Base-by-base conservation (phyloP, 169 alveolate genomes). In the Theileria equi region DNA sequence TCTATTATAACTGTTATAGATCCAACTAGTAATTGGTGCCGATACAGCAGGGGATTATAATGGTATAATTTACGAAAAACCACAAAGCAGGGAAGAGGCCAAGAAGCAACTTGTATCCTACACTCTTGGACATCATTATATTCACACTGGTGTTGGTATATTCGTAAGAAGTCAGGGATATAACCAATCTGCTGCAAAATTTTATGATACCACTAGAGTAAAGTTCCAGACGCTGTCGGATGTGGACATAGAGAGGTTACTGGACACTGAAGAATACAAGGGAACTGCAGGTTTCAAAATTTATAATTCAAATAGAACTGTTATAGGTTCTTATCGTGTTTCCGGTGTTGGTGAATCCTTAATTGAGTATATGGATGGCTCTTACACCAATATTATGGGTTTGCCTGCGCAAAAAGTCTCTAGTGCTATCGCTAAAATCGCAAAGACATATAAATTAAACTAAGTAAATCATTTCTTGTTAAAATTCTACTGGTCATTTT, bases 21-120 rank as follows among this genome's bases (percentile, higher is more conserved):
- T 67, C 8, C 58, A 60, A 34, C 11, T 77, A 19, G 86, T 77
- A 28, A 67, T 77, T 23, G 86, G 71, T 26, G 80, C 77, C 35
- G 92, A 86, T 59, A 86, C 92, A n/a, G 78, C 81, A 25, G 77
- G 67, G 53, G 36, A 57, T 28, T 53, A 67, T 31, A 61, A 73
- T 4, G 78, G 78, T 34, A 65, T 67, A 55, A 81, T 81, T 35
- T 81, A 73, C 48, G 92, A 86, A 76, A 86, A 86, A 45, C 92
- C 92, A 5, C 59, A 47, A 21, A 69, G 78, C 53, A 64, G 58
- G 28, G 71, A 54, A 10, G 88, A 81, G 35, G 92, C 92, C 21
- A 45, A 40, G 28, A 62, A 62, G 26, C 88, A 81, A 40, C 49
- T 86, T 21, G 71, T 44, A 35, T 48, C 76, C 11, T 55, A 78